Conservation (phyloP, 345 rosid genomes). For the Camelina neglecta region DNA sequence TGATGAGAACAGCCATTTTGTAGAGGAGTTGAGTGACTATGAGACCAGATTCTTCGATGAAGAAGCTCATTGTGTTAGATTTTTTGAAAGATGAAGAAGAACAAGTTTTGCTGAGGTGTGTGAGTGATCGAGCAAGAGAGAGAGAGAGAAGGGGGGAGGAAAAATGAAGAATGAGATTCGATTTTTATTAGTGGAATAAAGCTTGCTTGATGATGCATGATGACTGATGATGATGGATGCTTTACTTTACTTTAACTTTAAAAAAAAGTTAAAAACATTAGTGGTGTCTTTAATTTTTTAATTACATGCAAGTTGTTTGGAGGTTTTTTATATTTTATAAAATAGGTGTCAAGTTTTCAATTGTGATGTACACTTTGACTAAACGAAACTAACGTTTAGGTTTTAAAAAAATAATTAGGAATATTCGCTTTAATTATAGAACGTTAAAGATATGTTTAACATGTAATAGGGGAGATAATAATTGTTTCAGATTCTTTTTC, state of each 20-base stretch:
- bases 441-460: background rate
- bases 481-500: too few relatives aligned
- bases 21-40: conserved; percentile 64
- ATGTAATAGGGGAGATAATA: background rate
- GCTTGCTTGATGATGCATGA: background rate
- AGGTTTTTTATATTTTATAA: background rate
- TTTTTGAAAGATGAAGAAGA: too few relatives aligned
- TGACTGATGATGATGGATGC: background rate
- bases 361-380: conserved; percentile 6
- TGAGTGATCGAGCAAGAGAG: conserved; percentile 3
- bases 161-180: conserved; percentile 38
- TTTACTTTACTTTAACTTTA: background rate
- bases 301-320: conserved; percentile 13
- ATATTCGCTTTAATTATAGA: background rate
- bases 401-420: background rate
- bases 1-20: conserved; percentile 71
- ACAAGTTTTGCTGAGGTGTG: background rate
- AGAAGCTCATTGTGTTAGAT: conserved; percentile 55
- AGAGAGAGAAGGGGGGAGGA: conserved; percentile 24
- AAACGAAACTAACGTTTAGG: background rate
- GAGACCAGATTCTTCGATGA: conserved; percentile 66
- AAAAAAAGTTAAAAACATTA: background rate
- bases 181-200: conserved; percentile 38
- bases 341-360: conserved; percentile 30
- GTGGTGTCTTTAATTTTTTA: conserved; percentile 5